Evolutionary conservation across 805 yeast genomes (phyloP).

Genomic region (Cyberlindnera subsufficiens): DNA sequence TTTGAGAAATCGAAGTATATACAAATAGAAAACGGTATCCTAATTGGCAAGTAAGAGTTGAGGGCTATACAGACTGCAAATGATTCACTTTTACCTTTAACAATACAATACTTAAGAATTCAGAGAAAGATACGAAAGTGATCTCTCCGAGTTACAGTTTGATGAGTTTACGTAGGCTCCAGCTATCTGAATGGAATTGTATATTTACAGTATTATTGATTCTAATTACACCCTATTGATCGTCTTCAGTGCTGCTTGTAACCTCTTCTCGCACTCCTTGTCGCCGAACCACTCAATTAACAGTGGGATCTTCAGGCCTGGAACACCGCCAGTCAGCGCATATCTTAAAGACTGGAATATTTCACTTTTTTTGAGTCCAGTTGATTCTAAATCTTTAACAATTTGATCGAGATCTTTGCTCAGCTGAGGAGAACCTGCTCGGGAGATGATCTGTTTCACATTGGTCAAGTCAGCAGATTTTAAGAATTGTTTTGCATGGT

Average conservation of each 20-base stretch:
- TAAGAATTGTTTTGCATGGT: conserved; percentile 27
- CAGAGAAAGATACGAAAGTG: too few relatives aligned
- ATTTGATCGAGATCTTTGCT: conserved; percentile 5
- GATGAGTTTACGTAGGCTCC: too few relatives aligned
- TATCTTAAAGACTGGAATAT: conserved; percentile 57
- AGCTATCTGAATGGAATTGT: too few relatives aligned
- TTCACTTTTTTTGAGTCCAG: conserved; percentile 28
- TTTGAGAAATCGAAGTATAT: too few relatives aligned
- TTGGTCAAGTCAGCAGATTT: conserved; percentile 10
- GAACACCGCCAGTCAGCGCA: conserved; percentile 61
- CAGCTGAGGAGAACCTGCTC: conserved; percentile 6
- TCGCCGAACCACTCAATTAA: conserved; percentile 51
- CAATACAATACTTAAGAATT: too few relatives aligned
- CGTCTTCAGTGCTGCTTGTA: conserved; percentile 17
- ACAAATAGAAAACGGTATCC: too few relatives aligned
- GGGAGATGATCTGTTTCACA: conserved; percentile 12
- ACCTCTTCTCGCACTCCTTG: conserved; percentile 27
- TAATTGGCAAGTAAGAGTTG: too few relatives aligned
- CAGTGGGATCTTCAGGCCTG: conserved; percentile 65
- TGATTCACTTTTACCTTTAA: too few relatives aligned
- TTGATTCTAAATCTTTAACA: conserved; percentile 3
- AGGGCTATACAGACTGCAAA: too few relatives aligned
- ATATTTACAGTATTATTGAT: too few relatives aligned
- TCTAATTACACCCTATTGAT: neutral
- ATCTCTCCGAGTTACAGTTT: too few relatives aligned